Evolutionary conservation across 2,329 filamentous ascomycete species (phyloP).

Genomic region (Hymenoscyphus infarciens): DNA sequence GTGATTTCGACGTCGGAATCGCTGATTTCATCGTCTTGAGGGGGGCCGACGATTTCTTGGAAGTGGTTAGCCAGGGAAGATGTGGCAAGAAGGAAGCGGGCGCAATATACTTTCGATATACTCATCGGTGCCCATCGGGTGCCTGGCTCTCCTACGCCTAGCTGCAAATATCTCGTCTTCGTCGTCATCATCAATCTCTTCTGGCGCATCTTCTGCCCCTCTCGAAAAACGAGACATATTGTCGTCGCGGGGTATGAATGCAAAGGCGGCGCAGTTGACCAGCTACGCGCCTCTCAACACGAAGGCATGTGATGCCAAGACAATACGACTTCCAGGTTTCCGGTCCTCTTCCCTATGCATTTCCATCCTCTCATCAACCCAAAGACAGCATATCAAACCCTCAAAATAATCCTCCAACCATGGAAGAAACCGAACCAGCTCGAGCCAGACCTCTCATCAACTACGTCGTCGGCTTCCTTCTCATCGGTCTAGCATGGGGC

Average conservation of each 20-base stretch:
- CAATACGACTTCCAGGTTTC: background rate
- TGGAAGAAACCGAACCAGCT: background rate
- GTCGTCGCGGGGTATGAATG: background rate
- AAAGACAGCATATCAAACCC: background rate
- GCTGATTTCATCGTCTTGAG: constrained; percentile 16
- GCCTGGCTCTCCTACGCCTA: constrained; percentile 6
- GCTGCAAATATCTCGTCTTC: constrained; percentile 7
- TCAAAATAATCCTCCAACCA: background rate
- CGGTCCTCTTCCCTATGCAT: too few relatives aligned
- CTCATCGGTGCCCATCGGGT: constrained; percentile 21
- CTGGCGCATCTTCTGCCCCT: background rate
- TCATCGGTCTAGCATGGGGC: constrained; percentile 90
- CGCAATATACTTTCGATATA: constrained; percentile 29
- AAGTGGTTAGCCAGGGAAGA: constrained; percentile 14
- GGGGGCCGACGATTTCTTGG: constrained; percentile 24
- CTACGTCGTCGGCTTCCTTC: constrained; percentile 83
- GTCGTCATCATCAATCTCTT: constrained; percentile 3
- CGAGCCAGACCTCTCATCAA: constrained; percentile 52
- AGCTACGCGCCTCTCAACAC: background rate
- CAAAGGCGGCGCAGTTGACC: background rate
- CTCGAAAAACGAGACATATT: background rate
- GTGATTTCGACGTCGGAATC: constrained; percentile 26
- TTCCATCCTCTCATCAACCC: background rate
- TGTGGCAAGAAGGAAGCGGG: background rate
- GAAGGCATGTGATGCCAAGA: background rate